Evolutionary conservation across 495 filamentous ascomycete species (phyloP), one percentile per base, ranked within the genome.

Genomic region (Penicillium samsonianum): DNA sequence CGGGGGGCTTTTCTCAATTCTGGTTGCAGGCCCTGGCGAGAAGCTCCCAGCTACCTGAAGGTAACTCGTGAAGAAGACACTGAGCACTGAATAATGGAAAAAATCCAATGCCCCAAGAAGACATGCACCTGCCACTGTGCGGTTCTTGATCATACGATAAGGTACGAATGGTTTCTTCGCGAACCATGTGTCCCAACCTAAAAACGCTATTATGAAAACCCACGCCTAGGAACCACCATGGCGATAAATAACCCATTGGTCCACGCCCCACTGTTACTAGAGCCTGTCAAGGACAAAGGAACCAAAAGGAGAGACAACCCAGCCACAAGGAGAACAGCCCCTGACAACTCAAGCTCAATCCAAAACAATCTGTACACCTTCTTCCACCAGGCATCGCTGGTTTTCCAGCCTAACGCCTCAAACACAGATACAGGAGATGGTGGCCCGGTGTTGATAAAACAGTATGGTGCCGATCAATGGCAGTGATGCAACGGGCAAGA

Each of bases 101-200:
- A 68, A 68, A 25, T 68, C 63, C 3, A 68, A 45, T 6, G 58
- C 58, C 1, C 63, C 63, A 2, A 68, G 56, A 4, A 63, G 42
- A 42, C 65, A 68, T 0, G 76, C 71, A 8, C 74, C 72, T 30
- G 75, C 73, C 4, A 92, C 81, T 42, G 74, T 86, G 26, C 87
- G 83, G 59, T 89, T 82, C 3, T 71, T 81, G 58, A 93, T 72
- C 57, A 94, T 80, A 35, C 82, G 80, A 7, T 82, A 79, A 9
- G 89, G 89, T 3, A 94, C 75, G 3, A 89, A 90, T 5, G 91
- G 90, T 11, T 80, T 84, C 26, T 89, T 81, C 1, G 83, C 83
- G 64, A 80, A 79, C 72, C 81, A 75, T 48, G 88, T 67, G 64
- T 94, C 75, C 35, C 65, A 75, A 19, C 78, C 65, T 58, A 92